phyloP scores from a whole-genome alignment of 805 yeast genomes.

The Candida piceae region DNA sequence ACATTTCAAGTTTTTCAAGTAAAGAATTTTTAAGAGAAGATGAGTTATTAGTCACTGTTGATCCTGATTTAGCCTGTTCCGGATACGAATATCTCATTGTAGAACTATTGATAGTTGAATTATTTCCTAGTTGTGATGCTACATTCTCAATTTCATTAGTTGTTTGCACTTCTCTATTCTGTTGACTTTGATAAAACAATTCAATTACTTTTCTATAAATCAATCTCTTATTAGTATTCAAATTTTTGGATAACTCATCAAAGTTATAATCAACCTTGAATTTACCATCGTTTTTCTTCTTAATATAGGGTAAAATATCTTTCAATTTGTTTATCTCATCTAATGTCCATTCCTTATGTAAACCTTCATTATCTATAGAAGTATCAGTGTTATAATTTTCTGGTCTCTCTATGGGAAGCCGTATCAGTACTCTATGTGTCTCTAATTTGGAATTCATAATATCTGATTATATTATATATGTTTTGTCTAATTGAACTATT shows the following conservation, averaged over 20 bases:
- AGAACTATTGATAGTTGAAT: no score
- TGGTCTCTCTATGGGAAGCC: constrained; percentile 4
- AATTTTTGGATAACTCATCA: constrained; percentile 11
- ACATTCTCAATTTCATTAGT: no score
- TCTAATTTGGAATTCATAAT: neutral
- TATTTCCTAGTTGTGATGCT: neutral
- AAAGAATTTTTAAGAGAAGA: constrained; percentile 9
- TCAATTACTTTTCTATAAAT: constrained; percentile 24
- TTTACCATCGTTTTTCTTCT: constrained; percentile 12
- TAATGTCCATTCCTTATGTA: constrained; percentile 13
- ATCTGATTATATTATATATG: no score
- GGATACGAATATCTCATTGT: no score
- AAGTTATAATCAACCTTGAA: constrained; percentile 18
- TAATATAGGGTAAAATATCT: constrained; percentile 9
- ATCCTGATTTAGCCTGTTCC: constrained; percentile 2
- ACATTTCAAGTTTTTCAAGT: constrained; percentile 10
- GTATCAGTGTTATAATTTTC: neutral
- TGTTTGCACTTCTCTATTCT: neutral
- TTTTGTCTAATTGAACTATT: no score
- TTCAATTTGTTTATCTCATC: constrained; percentile 9
- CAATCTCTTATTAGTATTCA: constrained; percentile 9
- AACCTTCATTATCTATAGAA: neutral
- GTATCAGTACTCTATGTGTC: constrained; percentile 3
- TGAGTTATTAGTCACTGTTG: constrained; percentile 4
- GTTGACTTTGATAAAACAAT: constrained; percentile 11